Conservation (phyloP, 139 green algal genomes). For the Zygnema circumcarinatum region DNA sequence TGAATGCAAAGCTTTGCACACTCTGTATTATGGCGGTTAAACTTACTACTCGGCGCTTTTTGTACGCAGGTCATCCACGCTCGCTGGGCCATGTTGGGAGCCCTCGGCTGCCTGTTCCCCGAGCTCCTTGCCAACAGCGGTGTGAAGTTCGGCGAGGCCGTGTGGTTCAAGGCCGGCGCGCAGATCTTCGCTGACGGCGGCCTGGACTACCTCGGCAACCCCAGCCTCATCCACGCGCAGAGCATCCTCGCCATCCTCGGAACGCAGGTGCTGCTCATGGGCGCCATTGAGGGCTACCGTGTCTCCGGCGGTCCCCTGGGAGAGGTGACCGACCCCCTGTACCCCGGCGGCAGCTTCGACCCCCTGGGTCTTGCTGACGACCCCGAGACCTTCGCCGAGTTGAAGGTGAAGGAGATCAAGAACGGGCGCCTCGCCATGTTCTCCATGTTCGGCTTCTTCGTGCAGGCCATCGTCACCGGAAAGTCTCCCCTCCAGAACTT, state of each 20-base stretch:
- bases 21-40: background rate
- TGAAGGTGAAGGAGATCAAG: slow-evolving; percentile 95
- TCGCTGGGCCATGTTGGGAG: slow-evolving; percentile 90
- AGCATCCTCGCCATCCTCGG: slow-evolving; percentile 90
- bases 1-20: background rate
- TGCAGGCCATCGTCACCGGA: slow-evolving; percentile 84
- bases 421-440: slow-evolving; percentile 62
- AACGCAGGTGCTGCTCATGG: slow-evolving; percentile 78
- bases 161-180: slow-evolving; percentile 88
- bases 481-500: slow-evolving; percentile 91
- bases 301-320: slow-evolving; percentile 88
- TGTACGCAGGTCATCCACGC: slow-evolving; percentile 83
- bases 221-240: slow-evolving; percentile 91
- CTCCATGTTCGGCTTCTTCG: slow-evolving; percentile 76
- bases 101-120: slow-evolving; percentile 85
- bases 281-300: slow-evolving; percentile 90
- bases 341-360: slow-evolving; percentile 62
- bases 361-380: slow-evolving; percentile 80
- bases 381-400: slow-evolving; percentile 72
- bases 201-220: slow-evolving; percentile 82
- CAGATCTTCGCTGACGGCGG: slow-evolving; percentile 82
- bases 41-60: slow-evolving; percentile 63
- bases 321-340: slow-evolving; percentile 68
- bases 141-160: slow-evolving; percentile 70
- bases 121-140: slow-evolving; percentile 73